Conservation (phyloP, 805 yeast species). For the Lachancea lanzarotensis region DNA sequence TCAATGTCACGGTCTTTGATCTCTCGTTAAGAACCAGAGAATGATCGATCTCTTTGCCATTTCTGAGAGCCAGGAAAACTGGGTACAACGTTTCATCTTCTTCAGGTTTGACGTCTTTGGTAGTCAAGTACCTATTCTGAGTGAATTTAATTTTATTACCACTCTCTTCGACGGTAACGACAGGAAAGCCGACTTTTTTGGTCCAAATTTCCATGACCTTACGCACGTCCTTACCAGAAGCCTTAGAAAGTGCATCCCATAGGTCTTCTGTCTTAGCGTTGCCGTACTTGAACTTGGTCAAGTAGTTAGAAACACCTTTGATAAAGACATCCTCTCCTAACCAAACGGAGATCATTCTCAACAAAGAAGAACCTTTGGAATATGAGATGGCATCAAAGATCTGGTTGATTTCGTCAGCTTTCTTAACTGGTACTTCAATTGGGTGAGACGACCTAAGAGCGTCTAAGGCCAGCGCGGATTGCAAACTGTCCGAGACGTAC, state of each 20-base stretch:
- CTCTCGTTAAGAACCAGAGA: slow-evolving; percentile 49
- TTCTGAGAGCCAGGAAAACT: slow-evolving; percentile 60
- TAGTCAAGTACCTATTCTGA: slow-evolving; percentile 68
- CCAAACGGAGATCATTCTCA: slow-evolving; percentile 76
- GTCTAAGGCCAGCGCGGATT: slow-evolving; percentile 68
- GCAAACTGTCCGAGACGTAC: slow-evolving; percentile 71
- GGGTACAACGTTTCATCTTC: slow-evolving; percentile 68
- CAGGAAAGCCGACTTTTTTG: slow-evolving; percentile 70
- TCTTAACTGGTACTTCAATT: slow-evolving; percentile 73
- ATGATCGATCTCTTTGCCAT: slow-evolving; percentile 54
- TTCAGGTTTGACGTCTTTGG: slow-evolving; percentile 70
- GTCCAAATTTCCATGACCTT: slow-evolving; percentile 78
- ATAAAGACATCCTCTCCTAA: slow-evolving; percentile 71
- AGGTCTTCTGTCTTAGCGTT: slow-evolving; percentile 72
- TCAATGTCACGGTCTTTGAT: slow-evolving; percentile 39
- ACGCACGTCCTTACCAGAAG: slow-evolving; percentile 65
- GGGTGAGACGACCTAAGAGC: slow-evolving; percentile 81
- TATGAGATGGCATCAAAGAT: slow-evolving; percentile 82
- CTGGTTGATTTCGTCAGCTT: slow-evolving; percentile 75
- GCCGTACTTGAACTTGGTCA: slow-evolving; percentile 69
- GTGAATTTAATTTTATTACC: slow-evolving; percentile 47
- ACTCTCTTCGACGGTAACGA: slow-evolving; percentile 57
- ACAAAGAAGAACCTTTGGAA: slow-evolving; percentile 70
- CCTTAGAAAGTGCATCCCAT: slow-evolving; percentile 67
- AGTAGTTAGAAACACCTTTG: slow-evolving; percentile 72